These are phyloP conservation scores for Rhodosporidiobolus sp. DNA, from an alignment of 768 basidiomycete genomes.

Conservation along the genomic window DNA sequence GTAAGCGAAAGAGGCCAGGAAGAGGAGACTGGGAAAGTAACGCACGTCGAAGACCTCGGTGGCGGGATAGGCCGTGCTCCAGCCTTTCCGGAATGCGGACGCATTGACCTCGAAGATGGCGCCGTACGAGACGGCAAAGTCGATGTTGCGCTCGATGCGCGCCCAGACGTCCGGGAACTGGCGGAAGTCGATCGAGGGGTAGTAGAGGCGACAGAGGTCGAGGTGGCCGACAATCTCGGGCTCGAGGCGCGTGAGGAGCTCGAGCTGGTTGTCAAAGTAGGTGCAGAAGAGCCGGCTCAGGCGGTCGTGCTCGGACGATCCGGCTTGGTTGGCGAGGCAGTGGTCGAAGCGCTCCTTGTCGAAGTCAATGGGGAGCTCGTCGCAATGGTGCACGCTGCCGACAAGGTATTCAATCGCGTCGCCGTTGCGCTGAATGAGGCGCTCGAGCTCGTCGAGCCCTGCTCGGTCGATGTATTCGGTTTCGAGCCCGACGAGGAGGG, in stretches of 20 bases:
- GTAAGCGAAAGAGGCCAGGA: too few species aligned
- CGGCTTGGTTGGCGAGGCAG: slow-evolving; percentile 55
- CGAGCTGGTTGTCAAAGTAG: slow-evolving; percentile 84
- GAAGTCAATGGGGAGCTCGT: slow-evolving; percentile 85
- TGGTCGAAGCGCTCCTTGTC: slow-evolving; percentile 67
- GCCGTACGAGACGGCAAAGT: slow-evolving; percentile 70
- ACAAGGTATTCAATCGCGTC: slow-evolving; percentile 77
- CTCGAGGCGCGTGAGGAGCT: slow-evolving; percentile 64
- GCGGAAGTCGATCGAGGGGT: slow-evolving; percentile 52
- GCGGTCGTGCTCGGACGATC: slow-evolving; percentile 20
- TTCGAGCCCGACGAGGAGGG: slow-evolving; percentile 82
- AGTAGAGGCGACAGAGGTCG: slow-evolving; percentile 85
- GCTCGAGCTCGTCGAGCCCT: slow-evolving; percentile 63
- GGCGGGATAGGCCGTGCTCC: slow-evolving; percentile 79
- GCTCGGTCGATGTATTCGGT: slow-evolving; percentile 76
- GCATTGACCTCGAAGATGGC: slow-evolving; percentile 91
- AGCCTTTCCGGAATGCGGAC: slow-evolving; percentile 87
- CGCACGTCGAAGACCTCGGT: slow-evolving; percentile 70
- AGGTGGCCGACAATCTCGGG: slow-evolving; percentile 92
- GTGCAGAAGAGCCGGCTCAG: slow-evolving; percentile 47
- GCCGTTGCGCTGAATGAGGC: slow-evolving; percentile 56
- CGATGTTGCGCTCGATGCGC: slow-evolving; percentile 71
- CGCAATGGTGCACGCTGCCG: slow-evolving; percentile 89
- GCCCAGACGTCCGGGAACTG: slow-evolving; percentile 60
- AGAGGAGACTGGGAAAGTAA: slow-evolving; percentile 11